Percentiles rank a stretch among this genome's conserved stretches.
Evolutionary conservation across 169 alveolate species (phyloP).

Genomic region (Plasmodium vivax): DNA sequence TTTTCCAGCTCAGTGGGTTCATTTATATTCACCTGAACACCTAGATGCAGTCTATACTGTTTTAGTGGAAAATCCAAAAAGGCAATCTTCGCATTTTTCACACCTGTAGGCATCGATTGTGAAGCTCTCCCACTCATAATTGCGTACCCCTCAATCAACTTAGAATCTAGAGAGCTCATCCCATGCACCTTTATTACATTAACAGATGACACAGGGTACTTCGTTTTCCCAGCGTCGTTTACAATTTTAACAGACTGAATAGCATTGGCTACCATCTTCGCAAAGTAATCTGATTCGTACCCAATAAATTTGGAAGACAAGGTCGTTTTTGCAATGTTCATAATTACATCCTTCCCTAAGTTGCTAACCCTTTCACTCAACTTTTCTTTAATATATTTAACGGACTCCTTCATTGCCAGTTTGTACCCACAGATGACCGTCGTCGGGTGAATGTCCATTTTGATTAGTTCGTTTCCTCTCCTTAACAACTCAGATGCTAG

Average conservation of each 20-base stretch:
- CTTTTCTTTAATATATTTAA: slow-evolving; percentile 93
- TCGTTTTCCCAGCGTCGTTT: slow-evolving; percentile 89
- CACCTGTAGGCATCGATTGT: slow-evolving; percentile 95
- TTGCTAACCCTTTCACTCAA: slow-evolving; percentile 88
- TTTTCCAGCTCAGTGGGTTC: slow-evolving; percentile 98
- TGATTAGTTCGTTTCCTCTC: slow-evolving; percentile 96
- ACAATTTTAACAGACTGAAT: slow-evolving; percentile 91
- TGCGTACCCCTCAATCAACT: slow-evolving; percentile 94
- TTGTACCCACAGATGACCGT: slow-evolving; percentile 96
- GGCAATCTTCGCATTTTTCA: slow-evolving; percentile 96
- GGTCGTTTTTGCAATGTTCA: slow-evolving; percentile 96
- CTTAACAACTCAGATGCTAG: slow-evolving; percentile 98
- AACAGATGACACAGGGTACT: slow-evolving; percentile 96
- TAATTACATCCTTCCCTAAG: slow-evolving; percentile 90
- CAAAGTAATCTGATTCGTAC: slow-evolving; percentile 93
- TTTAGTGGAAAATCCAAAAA: slow-evolving; percentile 97
- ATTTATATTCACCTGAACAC: slow-evolving; percentile 94
- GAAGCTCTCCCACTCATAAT: slow-evolving; percentile 95
- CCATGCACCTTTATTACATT: slow-evolving; percentile 97
- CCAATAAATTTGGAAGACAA: slow-evolving; percentile 96
- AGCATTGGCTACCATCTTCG: slow-evolving; percentile 95
- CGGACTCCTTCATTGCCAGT: slow-evolving; percentile 95
- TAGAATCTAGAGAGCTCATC: slow-evolving; percentile 93
- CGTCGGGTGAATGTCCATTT: slow-evolving; percentile 98
- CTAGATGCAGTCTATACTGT: slow-evolving; percentile 96